Evolutionary conservation across 345 rosid genomes (phyloP).

Genomic region (Eucalyptus marginata): DNA sequence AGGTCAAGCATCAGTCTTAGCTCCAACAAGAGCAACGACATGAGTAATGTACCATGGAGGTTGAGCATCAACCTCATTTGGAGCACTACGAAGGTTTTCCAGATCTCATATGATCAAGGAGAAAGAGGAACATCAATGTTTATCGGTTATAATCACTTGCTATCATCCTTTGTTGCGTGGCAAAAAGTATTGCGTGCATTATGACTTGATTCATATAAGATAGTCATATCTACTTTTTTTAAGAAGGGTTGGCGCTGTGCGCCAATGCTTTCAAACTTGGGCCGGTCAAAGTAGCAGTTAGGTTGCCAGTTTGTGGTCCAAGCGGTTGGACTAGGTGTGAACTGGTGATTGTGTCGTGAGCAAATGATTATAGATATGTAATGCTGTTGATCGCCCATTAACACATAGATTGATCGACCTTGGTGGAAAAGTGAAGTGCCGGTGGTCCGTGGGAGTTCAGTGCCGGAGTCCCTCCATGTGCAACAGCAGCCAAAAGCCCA

Average conservation of each 20-base stretch:
- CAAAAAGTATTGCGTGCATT: not conserved
- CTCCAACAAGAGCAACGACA: not conserved
- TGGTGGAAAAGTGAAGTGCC: not conserved
- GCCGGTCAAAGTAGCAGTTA: not conserved
- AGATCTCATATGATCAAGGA: no score
- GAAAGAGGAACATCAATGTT: no score
- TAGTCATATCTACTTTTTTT: not conserved
- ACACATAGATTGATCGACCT: not conserved
- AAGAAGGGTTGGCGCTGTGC: not conserved
- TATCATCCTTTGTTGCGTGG: not conserved
- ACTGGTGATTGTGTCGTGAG: not conserved
- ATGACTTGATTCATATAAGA: not conserved
- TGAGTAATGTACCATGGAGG: no score
- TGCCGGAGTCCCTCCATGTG: not conserved
- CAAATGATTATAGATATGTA: not conserved
- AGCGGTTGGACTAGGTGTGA: not conserved
- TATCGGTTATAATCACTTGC: no score
- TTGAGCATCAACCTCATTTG: no score
- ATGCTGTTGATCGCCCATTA: not conserved
- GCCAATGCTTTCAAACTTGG: not conserved
- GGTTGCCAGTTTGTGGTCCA: not conserved
- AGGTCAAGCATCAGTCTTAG: not conserved
- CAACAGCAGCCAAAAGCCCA: not conserved
- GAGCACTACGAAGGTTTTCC: no score
- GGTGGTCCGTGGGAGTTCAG: not conserved